Evolutionary conservation across 495 filamentous ascomycete genomes (phyloP).

Genomic region (Oleoguttula mirabilis): DNA sequence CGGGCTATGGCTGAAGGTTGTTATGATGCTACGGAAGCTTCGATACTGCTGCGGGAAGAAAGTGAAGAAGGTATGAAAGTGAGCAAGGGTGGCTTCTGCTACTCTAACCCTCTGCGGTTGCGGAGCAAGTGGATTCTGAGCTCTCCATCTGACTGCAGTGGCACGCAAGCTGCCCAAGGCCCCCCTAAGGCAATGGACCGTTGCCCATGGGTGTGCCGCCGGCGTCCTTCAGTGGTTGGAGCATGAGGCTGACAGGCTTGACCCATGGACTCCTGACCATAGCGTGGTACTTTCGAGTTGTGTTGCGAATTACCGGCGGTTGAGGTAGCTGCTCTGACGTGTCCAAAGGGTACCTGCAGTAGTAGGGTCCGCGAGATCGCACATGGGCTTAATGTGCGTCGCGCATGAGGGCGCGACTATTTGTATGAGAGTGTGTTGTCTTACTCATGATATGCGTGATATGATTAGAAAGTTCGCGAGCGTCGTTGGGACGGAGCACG

Average conservation of each 20-base stretch:
- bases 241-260: neutral
- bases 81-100: neutral
- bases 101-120: neutral
- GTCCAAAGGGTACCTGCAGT: neutral
- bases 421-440: too few relatives aligned
- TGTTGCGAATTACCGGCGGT: neutral
- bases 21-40: neutral
- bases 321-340: neutral
- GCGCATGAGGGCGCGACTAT: too few relatives aligned
- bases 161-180: neutral
- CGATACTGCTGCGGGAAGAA: neutral
- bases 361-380: too few relatives aligned
- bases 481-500: too few relatives aligned
- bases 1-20: neutral
- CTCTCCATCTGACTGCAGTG: slow-evolving; percentile 2
- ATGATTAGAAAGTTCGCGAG: too few relatives aligned
- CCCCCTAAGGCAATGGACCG: slow-evolving; percentile 4
- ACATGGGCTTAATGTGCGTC: too few relatives aligned
- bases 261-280: neutral
- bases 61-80: neutral
- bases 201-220: slow-evolving; percentile 3
- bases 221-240: neutral
- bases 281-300: neutral
- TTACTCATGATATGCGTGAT: too few relatives aligned
- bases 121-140: slow-evolving; percentile 2